These are phyloP conservation scores for Vigna hirtella DNA, from an alignment of 306 rosid species.

Conservation along the genomic window DNA sequence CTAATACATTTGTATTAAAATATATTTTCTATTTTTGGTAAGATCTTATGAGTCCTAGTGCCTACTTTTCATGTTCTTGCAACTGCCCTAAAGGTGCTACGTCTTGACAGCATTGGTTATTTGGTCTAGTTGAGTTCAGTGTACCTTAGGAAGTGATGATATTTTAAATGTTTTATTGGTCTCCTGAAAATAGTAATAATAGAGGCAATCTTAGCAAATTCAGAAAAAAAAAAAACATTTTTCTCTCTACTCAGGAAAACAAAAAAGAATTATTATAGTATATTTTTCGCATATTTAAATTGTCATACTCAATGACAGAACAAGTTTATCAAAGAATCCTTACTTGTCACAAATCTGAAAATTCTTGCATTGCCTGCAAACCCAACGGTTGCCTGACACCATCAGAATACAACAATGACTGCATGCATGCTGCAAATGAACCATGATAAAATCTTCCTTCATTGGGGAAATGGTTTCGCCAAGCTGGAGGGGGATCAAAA, in stretches of 20 bases:
- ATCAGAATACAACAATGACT: conserved; percentile 80
- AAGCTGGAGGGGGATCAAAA: conserved; percentile 65
- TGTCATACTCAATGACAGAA: neutral
- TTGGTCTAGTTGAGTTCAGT: neutral
- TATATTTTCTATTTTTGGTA: too few relatives aligned
- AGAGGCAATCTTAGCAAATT: neutral
- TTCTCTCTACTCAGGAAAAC: neutral
- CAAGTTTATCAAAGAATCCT: conserved; percentile 41
- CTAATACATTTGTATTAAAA: neutral
- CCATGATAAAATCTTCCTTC: conserved; percentile 99
- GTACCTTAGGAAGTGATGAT: neutral
- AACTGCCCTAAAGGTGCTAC: neutral
- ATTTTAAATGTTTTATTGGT: neutral
- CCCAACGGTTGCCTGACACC: conserved; percentile 92
- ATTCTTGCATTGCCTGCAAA: conserved; percentile 89
- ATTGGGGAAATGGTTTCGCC: conserved; percentile 96
- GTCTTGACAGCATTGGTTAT: neutral
- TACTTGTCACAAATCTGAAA: conserved; percentile 97
- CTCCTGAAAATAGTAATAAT: too few relatives aligned
- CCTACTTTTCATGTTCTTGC: neutral
- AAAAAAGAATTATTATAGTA: neutral
- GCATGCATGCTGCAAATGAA: conserved; percentile 93
- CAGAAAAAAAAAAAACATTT: neutral
- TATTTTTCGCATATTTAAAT: neutral
- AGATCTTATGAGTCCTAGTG: neutral